A percentile compares a stretch with the other conserved stretches of the same genome.
Evolutionary conservation across 257 asterid genomes (phyloP).

Genomic region (Fraxinus americana): DNA sequence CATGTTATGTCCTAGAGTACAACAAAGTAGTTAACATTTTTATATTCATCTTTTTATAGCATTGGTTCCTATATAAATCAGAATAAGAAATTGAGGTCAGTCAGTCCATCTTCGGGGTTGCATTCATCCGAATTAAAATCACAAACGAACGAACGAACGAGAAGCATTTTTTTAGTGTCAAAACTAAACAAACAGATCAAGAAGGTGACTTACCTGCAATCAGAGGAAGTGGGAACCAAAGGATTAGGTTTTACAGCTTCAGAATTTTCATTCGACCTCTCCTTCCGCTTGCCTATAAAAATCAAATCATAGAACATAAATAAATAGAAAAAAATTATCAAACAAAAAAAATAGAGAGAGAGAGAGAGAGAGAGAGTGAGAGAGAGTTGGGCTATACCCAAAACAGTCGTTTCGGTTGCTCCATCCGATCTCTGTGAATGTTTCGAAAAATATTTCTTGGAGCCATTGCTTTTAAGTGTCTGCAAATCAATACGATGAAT

Average conservation of each 20-base stretch:
- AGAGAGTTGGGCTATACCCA: slow-evolving; percentile 40
- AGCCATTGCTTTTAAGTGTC: slow-evolving; percentile 65
- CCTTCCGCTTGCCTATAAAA: slow-evolving; percentile 75
- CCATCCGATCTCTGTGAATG: slow-evolving; percentile 36
- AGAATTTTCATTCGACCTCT: slow-evolving; percentile 60
- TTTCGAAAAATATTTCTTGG: slow-evolving; percentile 43
- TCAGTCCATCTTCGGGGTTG: not conserved
- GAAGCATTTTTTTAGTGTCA: not conserved
- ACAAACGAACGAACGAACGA: not conserved
- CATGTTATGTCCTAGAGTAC: not conserved
- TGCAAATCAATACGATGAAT: slow-evolving; percentile 33
- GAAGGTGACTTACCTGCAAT: slow-evolving; percentile 58
- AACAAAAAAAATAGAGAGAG: not conserved
- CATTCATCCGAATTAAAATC: not conserved
- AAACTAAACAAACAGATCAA: slow-evolving; percentile 16
- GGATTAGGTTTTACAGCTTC: slow-evolving; percentile 52
- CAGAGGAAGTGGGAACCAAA: slow-evolving; percentile 74
- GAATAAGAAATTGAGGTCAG: not conserved
- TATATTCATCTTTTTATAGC: not conserved
- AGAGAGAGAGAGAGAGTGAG: not conserved
- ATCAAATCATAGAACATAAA: slow-evolving; percentile 15
- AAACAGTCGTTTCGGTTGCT: slow-evolving; percentile 31
- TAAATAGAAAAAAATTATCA: not conserved
- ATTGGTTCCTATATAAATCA: not conserved
- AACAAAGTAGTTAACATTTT: slow-evolving; percentile 8